Conservation (phyloP, 257 asterid genomes). For the Gynochthodes officinalis region DNA sequence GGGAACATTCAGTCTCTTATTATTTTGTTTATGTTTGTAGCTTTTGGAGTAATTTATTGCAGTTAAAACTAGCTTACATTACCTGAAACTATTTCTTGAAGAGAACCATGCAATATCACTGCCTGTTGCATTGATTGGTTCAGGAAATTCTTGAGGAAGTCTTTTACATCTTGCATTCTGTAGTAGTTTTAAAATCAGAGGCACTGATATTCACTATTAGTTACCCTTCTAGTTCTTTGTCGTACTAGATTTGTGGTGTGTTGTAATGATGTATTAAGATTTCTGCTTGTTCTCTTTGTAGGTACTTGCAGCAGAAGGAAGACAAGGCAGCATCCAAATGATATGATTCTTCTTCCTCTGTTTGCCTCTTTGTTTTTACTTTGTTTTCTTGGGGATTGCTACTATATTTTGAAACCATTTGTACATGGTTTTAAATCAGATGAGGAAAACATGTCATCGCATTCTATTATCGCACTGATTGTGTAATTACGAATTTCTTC, state of each 20-base stretch:
- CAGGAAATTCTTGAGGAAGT: background rate
- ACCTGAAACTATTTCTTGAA: background rate
- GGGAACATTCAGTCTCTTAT: no score
- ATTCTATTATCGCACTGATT: background rate
- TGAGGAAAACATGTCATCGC: background rate
- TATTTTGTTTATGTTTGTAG: background rate
- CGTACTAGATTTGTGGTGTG: background rate
- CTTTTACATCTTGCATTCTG: background rate
- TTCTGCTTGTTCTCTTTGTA: conserved; percentile 9
- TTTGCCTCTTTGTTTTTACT: background rate
- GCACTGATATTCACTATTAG: background rate
- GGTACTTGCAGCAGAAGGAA: conserved; percentile 60
- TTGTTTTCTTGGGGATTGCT: background rate
- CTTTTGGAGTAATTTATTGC: background rate
- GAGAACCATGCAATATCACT: no score
- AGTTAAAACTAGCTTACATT: background rate
- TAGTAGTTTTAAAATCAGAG: background rate
- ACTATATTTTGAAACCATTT: conserved; percentile 2
- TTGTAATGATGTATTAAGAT: background rate
- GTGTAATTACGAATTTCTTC: background rate
- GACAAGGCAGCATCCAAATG: conserved; percentile 28
- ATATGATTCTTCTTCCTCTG: background rate
- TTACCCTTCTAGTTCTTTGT: background rate
- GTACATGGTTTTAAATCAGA: background rate
- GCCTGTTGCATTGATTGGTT: background rate